These are phyloP conservation scores for Penicillium arizonense DNA, from an alignment of 495 filamentous ascomycete species.

Conservation along the genomic window DNA sequence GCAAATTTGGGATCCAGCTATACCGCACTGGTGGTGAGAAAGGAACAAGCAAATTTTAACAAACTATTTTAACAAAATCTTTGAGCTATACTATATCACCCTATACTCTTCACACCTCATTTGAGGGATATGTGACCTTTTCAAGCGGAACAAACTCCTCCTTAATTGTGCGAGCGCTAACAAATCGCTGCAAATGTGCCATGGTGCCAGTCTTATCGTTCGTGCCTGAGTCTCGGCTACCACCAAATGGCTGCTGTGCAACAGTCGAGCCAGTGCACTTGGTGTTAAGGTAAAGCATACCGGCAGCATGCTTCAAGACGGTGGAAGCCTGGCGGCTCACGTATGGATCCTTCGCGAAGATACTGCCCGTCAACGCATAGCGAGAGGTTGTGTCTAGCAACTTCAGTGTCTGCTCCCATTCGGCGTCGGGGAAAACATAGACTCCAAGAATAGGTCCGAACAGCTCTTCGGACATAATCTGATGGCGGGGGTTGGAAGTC, in stretches of 20 bases:
- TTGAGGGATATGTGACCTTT: slow-evolving; percentile 68
- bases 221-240: slow-evolving; percentile 70
- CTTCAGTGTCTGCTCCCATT: slow-evolving; percentile 51
- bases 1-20: no score
- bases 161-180: slow-evolving; percentile 73
- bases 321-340: slow-evolving; percentile 67
- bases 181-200: slow-evolving; percentile 64
- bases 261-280: slow-evolving; percentile 81
- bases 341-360: slow-evolving; percentile 68
- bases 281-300: slow-evolving; percentile 78
- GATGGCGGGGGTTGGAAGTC: slow-evolving; percentile 58
- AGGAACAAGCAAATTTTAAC: no score
- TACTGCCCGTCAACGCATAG: slow-evolving; percentile 71
- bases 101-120: slow-evolving; percentile 30
- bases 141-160: slow-evolving; percentile 66
- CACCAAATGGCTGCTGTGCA: slow-evolving; percentile 81
- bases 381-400: slow-evolving; percentile 57
- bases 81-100: no score
- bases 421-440: slow-evolving; percentile 69
- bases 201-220: slow-evolving; percentile 78
- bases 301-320: slow-evolving; percentile 68
- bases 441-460: slow-evolving; percentile 71
- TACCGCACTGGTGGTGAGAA: no score
- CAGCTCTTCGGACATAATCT: slow-evolving; percentile 66
- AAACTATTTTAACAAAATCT: no score